Evolutionary conservation across 805 yeast genomes (phyloP).

Genomic region (Yarrowia divulgata): DNA sequence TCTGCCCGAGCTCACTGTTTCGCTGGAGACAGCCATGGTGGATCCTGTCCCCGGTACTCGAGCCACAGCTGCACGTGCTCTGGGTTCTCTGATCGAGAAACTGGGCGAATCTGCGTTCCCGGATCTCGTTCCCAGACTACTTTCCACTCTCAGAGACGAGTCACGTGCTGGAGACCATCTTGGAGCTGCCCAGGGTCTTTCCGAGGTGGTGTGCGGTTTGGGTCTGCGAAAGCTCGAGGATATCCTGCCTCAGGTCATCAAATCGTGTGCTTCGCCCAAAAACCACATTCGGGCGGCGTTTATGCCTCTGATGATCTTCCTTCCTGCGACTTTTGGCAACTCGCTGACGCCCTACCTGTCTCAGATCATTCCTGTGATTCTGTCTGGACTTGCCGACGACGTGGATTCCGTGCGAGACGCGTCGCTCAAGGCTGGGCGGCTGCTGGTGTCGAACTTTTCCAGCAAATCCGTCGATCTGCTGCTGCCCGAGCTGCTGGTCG

Average conservation of each 20-base stretch:
- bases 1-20: slow-evolving; percentile 75
- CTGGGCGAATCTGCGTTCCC: slow-evolving; percentile 97
- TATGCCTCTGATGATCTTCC: slow-evolving; percentile 84
- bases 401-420: slow-evolving; percentile 88
- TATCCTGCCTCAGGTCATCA: slow-evolving; percentile 77
- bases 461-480: slow-evolving; percentile 89
- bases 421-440: slow-evolving; percentile 89
- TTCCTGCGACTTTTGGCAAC: slow-evolving; percentile 93
- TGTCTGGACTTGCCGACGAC: slow-evolving; percentile 87
- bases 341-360: slow-evolving; percentile 89
- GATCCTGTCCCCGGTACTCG: slow-evolving; percentile 98
- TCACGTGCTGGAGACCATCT: slow-evolving; percentile 85
- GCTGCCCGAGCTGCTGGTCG: slow-evolving; percentile 91
- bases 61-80: slow-evolving; percentile 96
- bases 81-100: slow-evolving; percentile 95
- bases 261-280: slow-evolving; percentile 71
- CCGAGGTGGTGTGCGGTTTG: slow-evolving; percentile 92
- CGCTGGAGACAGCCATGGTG: slow-evolving; percentile 92
- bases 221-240: slow-evolving; percentile 90
- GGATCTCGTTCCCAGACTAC: slow-evolving; percentile 78
- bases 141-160: slow-evolving; percentile 79
- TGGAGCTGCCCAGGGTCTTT: slow-evolving; percentile 96
- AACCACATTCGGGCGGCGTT: slow-evolving; percentile 86
- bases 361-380: slow-evolving; percentile 87
- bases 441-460: slow-evolving; percentile 90